phyloP scores from a whole-genome alignment of 805 yeast genomes.

The Metschnikowia picachoensis region DNA sequence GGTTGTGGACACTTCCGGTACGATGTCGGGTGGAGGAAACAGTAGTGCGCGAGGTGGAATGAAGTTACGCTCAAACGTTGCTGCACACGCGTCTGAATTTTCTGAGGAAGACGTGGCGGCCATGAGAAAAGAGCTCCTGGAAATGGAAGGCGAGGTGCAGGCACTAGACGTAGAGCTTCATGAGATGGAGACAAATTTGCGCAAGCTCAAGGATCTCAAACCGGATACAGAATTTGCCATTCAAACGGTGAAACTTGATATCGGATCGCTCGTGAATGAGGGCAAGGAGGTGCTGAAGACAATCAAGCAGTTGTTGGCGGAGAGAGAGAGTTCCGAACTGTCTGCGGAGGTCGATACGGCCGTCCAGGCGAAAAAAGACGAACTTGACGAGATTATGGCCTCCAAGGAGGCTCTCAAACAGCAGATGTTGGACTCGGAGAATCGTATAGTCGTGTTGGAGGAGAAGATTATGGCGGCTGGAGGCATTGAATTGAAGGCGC shows the following conservation, averaged over 20 bases:
- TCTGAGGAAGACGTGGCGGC: constrained; percentile 55
- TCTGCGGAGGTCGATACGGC: constrained; percentile 36
- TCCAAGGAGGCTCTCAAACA: constrained; percentile 38
- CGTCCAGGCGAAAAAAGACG: constrained; percentile 27
- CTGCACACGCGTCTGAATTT: constrained; percentile 28
- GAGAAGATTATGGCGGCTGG: constrained; percentile 86
- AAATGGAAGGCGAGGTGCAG: constrained; percentile 53
- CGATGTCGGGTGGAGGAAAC: constrained; percentile 95
- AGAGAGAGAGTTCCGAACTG: constrained; percentile 29
- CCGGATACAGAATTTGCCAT: constrained; percentile 67
- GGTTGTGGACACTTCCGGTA: constrained; percentile 87
- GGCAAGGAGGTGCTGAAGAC: constrained; percentile 43
- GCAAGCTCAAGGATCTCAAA: constrained; percentile 55
- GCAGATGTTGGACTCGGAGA: constrained; percentile 53
- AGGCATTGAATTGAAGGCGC: constrained; percentile 77
- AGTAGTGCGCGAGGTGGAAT: constrained; percentile 70
- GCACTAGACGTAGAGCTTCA: constrained; percentile 46
- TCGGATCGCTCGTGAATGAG: constrained; percentile 56
- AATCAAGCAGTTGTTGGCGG: constrained; percentile 40
- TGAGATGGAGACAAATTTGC: constrained; percentile 59
- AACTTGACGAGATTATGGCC: constrained; percentile 17
- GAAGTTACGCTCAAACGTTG: constrained; percentile 46
- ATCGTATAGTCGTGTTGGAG: constrained; percentile 57
- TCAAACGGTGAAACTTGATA: constrained; percentile 59
- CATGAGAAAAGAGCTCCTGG: constrained; percentile 48